Evolutionary conservation across 2,329 filamentous ascomycete genomes (phyloP).

Genomic region (Apiospora phragmitis): DNA sequence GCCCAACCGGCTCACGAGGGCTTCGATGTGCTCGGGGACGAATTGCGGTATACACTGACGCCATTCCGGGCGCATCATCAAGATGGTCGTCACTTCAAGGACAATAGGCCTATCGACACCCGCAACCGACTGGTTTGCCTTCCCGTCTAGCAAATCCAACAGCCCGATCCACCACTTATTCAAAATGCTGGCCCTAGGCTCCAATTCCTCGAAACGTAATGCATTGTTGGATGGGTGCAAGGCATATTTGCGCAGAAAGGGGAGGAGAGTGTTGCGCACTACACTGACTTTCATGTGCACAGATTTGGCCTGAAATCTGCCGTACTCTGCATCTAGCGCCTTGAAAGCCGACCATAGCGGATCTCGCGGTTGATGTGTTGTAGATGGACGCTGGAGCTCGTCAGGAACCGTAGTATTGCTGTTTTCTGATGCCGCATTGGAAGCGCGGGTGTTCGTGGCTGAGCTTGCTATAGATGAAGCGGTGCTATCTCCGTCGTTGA

Average conservation of each 20-base stretch:
- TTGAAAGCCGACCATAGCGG: constrained; percentile 58
- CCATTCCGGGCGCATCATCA: constrained; percentile 92
- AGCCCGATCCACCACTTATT: constrained; percentile 90
- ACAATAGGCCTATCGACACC: constrained; percentile 82
- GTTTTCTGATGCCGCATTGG: constrained; percentile 31
- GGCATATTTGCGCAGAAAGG: constrained; percentile 73
- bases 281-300: constrained; percentile 73
- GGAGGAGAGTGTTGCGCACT: constrained; percentile 70
- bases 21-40: constrained; percentile 59
- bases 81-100: constrained; percentile 73
- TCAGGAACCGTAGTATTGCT: constrained; percentile 33
- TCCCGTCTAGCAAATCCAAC: constrained; percentile 77
- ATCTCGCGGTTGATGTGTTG: constrained; percentile 40
- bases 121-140: constrained; percentile 65
- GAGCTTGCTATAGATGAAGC: constrained; percentile 49
- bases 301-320: constrained; percentile 69
- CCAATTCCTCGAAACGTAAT: constrained; percentile 78
- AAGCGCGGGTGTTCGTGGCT: constrained; percentile 35
- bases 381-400: constrained; percentile 20
- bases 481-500: constrained; percentile 38
- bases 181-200: constrained; percentile 75
- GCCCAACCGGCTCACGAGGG: constrained; percentile 41
- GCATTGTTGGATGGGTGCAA: constrained; percentile 63
- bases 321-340: constrained; percentile 49
- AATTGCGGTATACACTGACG: constrained; percentile 69